Percentiles rank a stretch among this genome's conserved stretches.
These are phyloP conservation scores for Coniella lustricola DNA, from an alignment of 2,329 filamentous ascomycete species.

Conservation along the genomic window DNA sequence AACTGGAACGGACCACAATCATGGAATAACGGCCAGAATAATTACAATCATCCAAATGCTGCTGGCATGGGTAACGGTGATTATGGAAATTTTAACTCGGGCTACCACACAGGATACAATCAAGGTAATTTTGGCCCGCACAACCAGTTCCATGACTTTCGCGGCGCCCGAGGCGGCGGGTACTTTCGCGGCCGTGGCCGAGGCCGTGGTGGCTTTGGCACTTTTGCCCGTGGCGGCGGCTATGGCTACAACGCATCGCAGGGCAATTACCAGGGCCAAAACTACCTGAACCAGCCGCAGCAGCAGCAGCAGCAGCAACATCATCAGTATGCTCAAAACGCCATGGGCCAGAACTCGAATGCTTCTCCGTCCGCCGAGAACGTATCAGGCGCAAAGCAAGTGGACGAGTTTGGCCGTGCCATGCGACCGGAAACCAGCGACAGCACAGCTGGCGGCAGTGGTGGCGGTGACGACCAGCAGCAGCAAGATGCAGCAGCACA, in stretches of 20 bases:
- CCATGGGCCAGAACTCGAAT: slow-evolving; percentile 11
- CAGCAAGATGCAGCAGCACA: background rate
- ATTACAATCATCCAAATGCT: slow-evolving; percentile 81
- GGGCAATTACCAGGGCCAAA: slow-evolving; percentile 24
- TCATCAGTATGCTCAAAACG: slow-evolving; percentile 17
- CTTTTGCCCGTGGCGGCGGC: slow-evolving; percentile 46
- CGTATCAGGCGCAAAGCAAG: slow-evolving; percentile 16
- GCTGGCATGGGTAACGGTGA: slow-evolving; percentile 74
- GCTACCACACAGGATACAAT: slow-evolving; percentile 71
- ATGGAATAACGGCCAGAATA: slow-evolving; percentile 82
- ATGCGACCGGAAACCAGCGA: slow-evolving; percentile 19
- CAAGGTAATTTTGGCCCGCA: slow-evolving; percentile 77
- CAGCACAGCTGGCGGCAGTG: slow-evolving; percentile 1
- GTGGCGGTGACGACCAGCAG: background rate
- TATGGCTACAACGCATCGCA: slow-evolving; percentile 33
- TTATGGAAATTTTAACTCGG: slow-evolving; percentile 72
- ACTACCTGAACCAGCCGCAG: slow-evolving; percentile 20
- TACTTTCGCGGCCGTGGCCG: slow-evolving; percentile 52
- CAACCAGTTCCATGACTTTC: slow-evolving; percentile 73
- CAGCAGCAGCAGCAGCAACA: slow-evolving; percentile 18
- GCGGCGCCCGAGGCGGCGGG: slow-evolving; percentile 57
- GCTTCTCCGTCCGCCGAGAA: slow-evolving; percentile 2
- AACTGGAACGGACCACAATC: slow-evolving; percentile 75
- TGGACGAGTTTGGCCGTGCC: slow-evolving; percentile 26
- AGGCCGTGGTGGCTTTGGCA: slow-evolving; percentile 46